A percentile compares a stretch with the other conserved stretches of the same genome.
These are phyloP conservation scores for Sodiomyces alkalinus DNA, from an alignment of 2,329 filamentous ascomycete genomes.

Conservation along the genomic window DNA sequence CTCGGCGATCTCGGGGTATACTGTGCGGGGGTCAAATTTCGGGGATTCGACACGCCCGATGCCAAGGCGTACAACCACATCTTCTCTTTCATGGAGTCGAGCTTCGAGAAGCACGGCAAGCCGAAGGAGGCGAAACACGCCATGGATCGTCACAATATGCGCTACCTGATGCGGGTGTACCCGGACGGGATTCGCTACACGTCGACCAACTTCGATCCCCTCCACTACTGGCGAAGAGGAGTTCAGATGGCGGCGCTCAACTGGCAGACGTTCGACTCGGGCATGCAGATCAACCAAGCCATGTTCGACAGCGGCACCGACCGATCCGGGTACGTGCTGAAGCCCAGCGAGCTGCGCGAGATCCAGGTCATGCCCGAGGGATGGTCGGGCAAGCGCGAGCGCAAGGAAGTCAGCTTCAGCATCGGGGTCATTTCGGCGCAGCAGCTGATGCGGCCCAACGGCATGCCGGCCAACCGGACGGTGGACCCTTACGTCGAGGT, in stretches of 20 bases:
- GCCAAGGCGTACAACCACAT: slow-evolving; percentile 88
- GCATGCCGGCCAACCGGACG: slow-evolving; percentile 52
- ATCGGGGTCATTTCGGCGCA: slow-evolving; percentile 89
- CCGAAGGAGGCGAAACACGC: slow-evolving; percentile 61
- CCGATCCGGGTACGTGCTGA: slow-evolving; percentile 81
- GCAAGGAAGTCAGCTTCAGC: slow-evolving; percentile 69
- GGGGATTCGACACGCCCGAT: slow-evolving; percentile 60
- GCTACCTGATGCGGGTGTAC: slow-evolving; percentile 86
- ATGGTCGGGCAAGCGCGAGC: slow-evolving; percentile 50
- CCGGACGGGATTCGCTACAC: slow-evolving; percentile 67
- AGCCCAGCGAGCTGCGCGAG: slow-evolving; percentile 71
- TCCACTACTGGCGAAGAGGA: slow-evolving; percentile 85
- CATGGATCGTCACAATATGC: slow-evolving; percentile 80
- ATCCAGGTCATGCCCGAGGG: slow-evolving; percentile 43
- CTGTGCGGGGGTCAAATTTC: slow-evolving; percentile 62
- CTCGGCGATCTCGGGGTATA: slow-evolving; percentile 78
- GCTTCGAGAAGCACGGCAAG: slow-evolving; percentile 68
- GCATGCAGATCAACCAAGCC: slow-evolving; percentile 91
- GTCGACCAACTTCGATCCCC: slow-evolving; percentile 88
- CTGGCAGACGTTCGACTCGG: slow-evolving; percentile 94
- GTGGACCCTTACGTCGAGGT: slow-evolving; percentile 92
- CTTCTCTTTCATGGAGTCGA: slow-evolving; percentile 84
- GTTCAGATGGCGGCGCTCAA: slow-evolving; percentile 97
- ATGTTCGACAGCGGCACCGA: slow-evolving; percentile 91
- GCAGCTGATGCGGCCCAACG: slow-evolving; percentile 73